phyloP scores from a whole-genome alignment of 129 eudicot genomes.

The Smallanthus sonchifolius region DNA sequence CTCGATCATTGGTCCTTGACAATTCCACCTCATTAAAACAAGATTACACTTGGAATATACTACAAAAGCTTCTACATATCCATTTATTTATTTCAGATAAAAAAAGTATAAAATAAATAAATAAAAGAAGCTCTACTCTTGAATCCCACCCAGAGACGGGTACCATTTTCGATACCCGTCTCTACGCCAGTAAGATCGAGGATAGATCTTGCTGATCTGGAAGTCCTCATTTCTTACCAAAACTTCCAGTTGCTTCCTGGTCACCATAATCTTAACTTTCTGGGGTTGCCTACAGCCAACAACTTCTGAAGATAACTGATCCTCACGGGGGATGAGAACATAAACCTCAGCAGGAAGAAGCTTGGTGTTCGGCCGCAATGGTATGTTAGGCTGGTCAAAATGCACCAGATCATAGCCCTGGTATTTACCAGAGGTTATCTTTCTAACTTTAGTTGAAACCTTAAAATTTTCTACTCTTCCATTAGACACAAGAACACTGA shows the following conservation, averaged over 20 bases:
- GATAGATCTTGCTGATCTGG: slow-evolving; percentile 19
- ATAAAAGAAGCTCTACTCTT: slow-evolving; percentile 25
- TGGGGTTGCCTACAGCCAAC: background rate
- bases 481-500: slow-evolving; percentile 11
- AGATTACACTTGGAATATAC: too few species aligned
- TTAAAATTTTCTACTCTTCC: slow-evolving; percentile 20
- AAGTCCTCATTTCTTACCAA: slow-evolving; percentile 32
- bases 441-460: background rate
- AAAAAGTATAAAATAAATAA: too few species aligned
- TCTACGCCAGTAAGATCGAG: slow-evolving; percentile 20
- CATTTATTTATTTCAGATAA: too few species aligned
- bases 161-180: slow-evolving; percentile 36
- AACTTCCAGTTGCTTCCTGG: slow-evolving; percentile 49
- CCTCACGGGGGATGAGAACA: too few species aligned
- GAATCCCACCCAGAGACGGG: slow-evolving; percentile 51
- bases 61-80: too few species aligned
- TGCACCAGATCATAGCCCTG: background rate
- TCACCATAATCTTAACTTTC: slow-evolving; percentile 44
- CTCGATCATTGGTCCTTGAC: too few species aligned
- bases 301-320: too few species aligned
- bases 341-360: background rate
- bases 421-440: background rate
- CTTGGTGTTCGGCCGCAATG: background rate
- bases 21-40: too few species aligned
- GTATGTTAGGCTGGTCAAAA: background rate